A percentile compares a stretch with the other conserved stretches of the same genome.
Conservation (phyloP, 2,329 filamentous ascomycete genomes). For the Sarocladium kiliense region DNA sequence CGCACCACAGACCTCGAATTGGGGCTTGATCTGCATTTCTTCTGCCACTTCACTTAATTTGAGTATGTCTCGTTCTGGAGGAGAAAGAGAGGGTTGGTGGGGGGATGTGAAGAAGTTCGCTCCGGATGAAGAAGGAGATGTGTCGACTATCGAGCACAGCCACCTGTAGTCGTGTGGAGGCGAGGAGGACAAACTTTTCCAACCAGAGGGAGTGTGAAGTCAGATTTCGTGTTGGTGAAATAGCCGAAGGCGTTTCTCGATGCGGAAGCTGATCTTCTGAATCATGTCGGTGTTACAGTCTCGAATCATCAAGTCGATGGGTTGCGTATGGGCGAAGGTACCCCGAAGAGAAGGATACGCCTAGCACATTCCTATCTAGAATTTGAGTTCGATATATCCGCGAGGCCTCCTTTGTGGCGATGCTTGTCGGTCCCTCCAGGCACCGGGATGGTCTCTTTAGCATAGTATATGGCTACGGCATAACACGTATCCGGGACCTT, state of each 20-base stretch:
- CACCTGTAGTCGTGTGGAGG: not conserved
- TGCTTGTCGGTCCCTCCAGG: not conserved
- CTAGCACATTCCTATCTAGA: not conserved
- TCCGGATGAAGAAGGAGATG: conserved; percentile 1
- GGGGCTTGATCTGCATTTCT: too few species aligned
- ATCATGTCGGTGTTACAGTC: too few species aligned
- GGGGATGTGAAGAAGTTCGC: not conserved
- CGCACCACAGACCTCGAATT: too few species aligned
- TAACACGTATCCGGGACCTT: not conserved
- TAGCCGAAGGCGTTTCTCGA: not conserved
- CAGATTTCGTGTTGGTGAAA: not conserved
- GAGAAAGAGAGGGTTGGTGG: not conserved
- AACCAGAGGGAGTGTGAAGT: not conserved
- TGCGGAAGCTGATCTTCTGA: not conserved
- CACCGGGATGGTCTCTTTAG: too few species aligned
- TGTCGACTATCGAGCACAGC: not conserved
- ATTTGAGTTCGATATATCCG: not conserved
- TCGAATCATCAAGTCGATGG: too few species aligned
- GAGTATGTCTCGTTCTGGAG: not conserved
- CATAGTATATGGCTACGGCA: not conserved
- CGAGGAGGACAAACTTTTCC: not conserved
- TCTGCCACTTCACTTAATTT: too few species aligned
- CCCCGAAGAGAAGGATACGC: too few species aligned
- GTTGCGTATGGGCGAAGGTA: too few species aligned
- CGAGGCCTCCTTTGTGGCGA: not conserved